phyloP scores from a whole-genome alignment of 225 moss, liverwort and hornwort species.

The Marchantia paleacea region DNA sequence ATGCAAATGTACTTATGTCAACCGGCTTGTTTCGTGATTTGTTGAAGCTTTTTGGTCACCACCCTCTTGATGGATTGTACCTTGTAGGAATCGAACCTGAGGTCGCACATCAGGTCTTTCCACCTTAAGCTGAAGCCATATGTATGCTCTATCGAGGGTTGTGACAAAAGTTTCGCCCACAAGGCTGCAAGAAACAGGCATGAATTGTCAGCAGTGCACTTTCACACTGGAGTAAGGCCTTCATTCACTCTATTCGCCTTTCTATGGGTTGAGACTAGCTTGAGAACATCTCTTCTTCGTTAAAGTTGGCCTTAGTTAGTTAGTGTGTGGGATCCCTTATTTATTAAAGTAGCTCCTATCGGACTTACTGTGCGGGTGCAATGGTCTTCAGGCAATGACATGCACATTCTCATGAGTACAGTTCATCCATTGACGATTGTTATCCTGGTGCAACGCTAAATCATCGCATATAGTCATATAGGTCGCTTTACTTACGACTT shows the following conservation, averaged over 20 bases:
- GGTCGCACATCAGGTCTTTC: constrained; percentile 50
- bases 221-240: constrained; percentile 31
- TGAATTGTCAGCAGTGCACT: constrained; percentile 42
- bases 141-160: constrained; percentile 52
- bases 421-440: too few species aligned
- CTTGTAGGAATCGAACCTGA: constrained; percentile 54
- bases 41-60: background rate
- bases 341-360: too few species aligned
- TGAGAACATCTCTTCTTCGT: background rate
- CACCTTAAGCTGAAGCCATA: constrained; percentile 59
- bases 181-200: constrained; percentile 60
- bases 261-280: background rate
- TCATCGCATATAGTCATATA: too few species aligned
- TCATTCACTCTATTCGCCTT: background rate
- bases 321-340: background rate
- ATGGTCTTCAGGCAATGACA: too few species aligned
- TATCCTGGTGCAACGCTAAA: too few species aligned
- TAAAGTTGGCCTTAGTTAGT: too few species aligned
- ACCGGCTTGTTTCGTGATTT: background rate
- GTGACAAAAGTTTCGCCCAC: constrained; percentile 58
- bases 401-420: too few species aligned
- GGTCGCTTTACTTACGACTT: too few species aligned
- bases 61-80: background rate
- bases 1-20: background rate
- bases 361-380: too few species aligned